Percentiles rank a stretch among this genome's conserved stretches.
These are phyloP conservation scores for Trametes meyenii DNA, from an alignment of 768 basidiomycete species.

Conservation along the genomic window DNA sequence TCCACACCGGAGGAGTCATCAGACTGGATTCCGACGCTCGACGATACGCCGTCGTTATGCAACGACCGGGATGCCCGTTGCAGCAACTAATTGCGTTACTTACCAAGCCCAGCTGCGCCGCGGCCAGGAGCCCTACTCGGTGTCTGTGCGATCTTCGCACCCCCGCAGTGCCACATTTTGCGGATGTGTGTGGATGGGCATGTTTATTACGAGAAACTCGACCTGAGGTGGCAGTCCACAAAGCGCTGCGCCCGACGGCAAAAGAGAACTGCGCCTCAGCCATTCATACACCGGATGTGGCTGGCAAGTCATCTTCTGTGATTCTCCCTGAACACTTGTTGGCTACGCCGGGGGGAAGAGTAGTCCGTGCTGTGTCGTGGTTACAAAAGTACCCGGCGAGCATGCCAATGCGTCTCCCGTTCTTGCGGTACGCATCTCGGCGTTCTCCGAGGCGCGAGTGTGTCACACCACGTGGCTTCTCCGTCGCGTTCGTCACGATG, in stretches of 20 bases:
- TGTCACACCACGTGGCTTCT: conserved; percentile 2
- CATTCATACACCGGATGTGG: too few species aligned
- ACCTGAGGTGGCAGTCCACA: too few species aligned
- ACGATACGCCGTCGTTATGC: conserved; percentile 7
- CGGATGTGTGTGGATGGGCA: not conserved
- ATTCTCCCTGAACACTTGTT: too few species aligned
- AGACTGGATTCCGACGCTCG: not conserved
- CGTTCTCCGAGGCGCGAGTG: conserved; percentile 3
- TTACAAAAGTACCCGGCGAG: not conserved
- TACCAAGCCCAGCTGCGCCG: not conserved
- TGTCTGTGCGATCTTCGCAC: not conserved
- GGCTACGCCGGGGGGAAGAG: too few species aligned
- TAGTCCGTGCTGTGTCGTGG: not conserved
- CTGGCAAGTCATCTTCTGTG: too few species aligned
- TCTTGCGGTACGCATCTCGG: conserved; percentile 7
- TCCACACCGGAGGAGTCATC: conserved; percentile 11
- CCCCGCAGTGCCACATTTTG: not conserved
- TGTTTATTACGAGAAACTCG: conserved; percentile 2
- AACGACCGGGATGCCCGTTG: conserved; percentile 12
- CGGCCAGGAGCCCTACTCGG: too few species aligned
- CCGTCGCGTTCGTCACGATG: conserved; percentile 6
- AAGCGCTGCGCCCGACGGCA: too few species aligned
- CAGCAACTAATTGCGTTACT: not conserved
- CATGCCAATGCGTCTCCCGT: conserved; percentile 4
- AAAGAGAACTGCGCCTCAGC: too few species aligned